Base-by-base conservation (phyloP, 2,329 filamentous ascomycete genomes). In the Orbilia oligospora region DNA sequence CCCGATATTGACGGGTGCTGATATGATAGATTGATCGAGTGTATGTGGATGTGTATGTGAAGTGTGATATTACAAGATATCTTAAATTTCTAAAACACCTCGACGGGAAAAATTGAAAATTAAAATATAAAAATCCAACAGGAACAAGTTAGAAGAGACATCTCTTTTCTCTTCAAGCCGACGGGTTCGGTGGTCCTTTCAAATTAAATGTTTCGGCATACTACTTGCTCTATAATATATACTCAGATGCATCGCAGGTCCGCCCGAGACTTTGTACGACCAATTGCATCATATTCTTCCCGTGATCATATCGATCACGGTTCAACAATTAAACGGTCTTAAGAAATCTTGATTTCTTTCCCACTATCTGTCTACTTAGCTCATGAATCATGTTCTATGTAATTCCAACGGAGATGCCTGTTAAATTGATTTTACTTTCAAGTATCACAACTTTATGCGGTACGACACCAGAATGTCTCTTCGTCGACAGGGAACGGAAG, bases 351-450 rank as follows among this genome's bases (percentile, higher is more conserved):
- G 30, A 41, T 61, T 55, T 69, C 58, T 49, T 30, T 48, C 55
- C 16, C 44, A 64, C n/a, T n/a, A n/a, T n/a, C n/a, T n/a, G n/a
- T 41, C 55, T 49, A n/a, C 48, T 63, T 0, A n/a, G n/a, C 12
- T 51, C 38, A 55, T 36, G 24, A 58, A 22, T 14, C 46, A 51
- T 56, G 30, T 18, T 65, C 27, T 30, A 30, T 30, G 9, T 16
- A 68, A 27, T 20, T 46, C 72, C 49, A 71, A 71, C 66, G 38
- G 56, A 66, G n/a, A 70, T 76, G 38, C 48, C 56, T 51, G 44
- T 48, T 22, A 14, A 64, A 30, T 30, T 30, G 6, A 6, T 6
- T 30, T 30, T 3, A 30, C 27, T 53, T 9, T 12, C 20, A 5
- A 36, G 46, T 56, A 20, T 20, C 56, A 33, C 58, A 63, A 51